Base-by-base conservation (phyloP, 2,329 filamentous ascomycete genomes). In the Phialemonium atrogriseum region DNA sequence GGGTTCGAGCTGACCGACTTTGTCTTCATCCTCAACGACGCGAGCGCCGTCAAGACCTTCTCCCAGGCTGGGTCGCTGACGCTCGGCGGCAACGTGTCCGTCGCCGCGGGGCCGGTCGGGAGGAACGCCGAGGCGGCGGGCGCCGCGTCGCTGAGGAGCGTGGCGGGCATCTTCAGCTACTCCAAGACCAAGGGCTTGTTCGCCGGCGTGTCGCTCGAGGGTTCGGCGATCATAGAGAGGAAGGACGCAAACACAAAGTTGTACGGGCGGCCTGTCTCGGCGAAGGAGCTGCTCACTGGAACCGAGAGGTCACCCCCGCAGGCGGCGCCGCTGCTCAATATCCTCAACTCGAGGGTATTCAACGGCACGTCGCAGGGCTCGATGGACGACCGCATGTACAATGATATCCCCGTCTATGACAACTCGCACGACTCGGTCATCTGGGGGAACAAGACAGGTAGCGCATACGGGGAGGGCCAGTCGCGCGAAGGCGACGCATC, bases 101-200 rank as follows among this genome's bases (percentile, higher is more conserved):
- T 98, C 47, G 91, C 91, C 12, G 91, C 91, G 6, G 91, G 91
- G 2, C 91, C 91, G 0, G 75, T 98, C 16, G 91, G 91, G 33
- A 76, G 91, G 48, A 96, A 95, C 58, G 91, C 89, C 27, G 91
- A 98, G 59, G 91, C 91, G 10, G 89, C 91, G 21, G 91, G 91
- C 41, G 89, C 88, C 10, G 91, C 91, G 7, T 94, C 85, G 45
- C 69, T 94, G 41, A 89, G 79, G 64, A 80, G 86, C 41, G 82
- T 96, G 7, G 84, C 88, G 0, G 91, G 85, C 32, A 80, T 98
- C 30, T 98, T 98, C 66, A 85, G 84, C 49, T 98, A 98, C 68
- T 91, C 83, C 55, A 96, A 95, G 64, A 98, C 91, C 10, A 96
- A 95, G 65, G 91, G 91, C 13, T 65, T 98, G 19, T 98, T 98